Evolutionary conservation across 2,329 filamentous ascomycete genomes (phyloP).

Genomic region (Calonectria fujianensis): DNA sequence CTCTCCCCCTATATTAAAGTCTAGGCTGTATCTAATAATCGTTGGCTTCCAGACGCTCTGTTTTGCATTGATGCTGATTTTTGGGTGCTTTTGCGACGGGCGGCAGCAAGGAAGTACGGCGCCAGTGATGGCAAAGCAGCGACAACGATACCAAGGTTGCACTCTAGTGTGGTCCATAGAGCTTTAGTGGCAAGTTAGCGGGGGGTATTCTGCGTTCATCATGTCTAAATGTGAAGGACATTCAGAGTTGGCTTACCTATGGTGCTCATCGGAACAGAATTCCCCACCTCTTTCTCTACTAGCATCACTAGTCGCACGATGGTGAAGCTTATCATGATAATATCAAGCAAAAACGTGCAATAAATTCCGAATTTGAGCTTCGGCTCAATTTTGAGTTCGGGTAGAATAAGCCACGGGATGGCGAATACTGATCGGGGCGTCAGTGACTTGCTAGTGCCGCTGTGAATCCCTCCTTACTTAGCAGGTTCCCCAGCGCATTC

Average conservation of each 20-base stretch:
- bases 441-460: not conserved
- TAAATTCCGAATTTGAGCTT: not conserved
- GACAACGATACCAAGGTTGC: not conserved
- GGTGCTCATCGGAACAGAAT: constrained; percentile 1
- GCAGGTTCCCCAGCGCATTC: not conserved
- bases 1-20: too few relatives aligned
- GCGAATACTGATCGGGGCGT: not conserved
- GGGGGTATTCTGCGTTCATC: rapidly evolving
- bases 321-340: not conserved
- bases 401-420: constrained; percentile 1
- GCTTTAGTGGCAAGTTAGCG: not conserved
- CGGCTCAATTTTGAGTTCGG: not conserved
- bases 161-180: not conserved
- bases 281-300: not conserved
- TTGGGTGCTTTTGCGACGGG: not conserved
- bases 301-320: not conserved
- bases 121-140: constrained; percentile 1
- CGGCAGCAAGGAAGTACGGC: not conserved
- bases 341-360: not conserved
- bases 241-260: not conserved
- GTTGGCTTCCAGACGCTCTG: not conserved
- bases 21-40: not conserved
- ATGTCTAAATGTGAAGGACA: too few relatives aligned
- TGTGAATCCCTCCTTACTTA: not conserved
- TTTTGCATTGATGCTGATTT: not conserved